Percentiles rank a stretch among this genome's conserved stretches.
Conservation (phyloP, 148 eudicot species). For the Nyssa sinensis region DNA sequence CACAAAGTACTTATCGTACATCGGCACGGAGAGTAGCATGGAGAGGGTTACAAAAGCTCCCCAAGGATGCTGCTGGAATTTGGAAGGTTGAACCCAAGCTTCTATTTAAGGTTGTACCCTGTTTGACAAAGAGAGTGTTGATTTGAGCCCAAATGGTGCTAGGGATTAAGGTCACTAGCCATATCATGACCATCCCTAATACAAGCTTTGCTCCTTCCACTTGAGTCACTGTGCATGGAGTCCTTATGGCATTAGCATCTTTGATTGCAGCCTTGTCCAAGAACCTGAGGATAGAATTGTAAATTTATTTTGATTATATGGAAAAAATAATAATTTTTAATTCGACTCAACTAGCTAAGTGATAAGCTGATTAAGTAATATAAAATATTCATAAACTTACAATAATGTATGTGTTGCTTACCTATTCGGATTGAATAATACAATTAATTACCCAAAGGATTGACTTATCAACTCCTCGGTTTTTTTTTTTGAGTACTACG, state of each 20-base stretch:
- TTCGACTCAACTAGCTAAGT: no score
- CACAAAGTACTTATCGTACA: constrained; percentile 76
- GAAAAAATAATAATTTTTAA: no score
- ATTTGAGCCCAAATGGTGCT: constrained; percentile 94
- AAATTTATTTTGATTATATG: constrained; percentile 1
- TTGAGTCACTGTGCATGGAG: constrained; percentile 73
- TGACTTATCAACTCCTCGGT: no score
- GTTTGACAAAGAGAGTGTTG: constrained; percentile 83
- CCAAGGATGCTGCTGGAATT: constrained; percentile 80
- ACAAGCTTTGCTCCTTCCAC: constrained; percentile 75
- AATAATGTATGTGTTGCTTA: no score
- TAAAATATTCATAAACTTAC: no score
- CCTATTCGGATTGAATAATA: no score
- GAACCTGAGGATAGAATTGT: constrained; percentile 43
- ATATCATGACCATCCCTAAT: constrained; percentile 72
- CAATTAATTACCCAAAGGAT: neutral
- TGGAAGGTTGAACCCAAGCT: constrained; percentile 45
- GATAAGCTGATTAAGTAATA: no score
- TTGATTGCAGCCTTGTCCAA: constrained; percentile 76
- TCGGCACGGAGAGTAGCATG: constrained; percentile 65
- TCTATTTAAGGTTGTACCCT: constrained; percentile 80
- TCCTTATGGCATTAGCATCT: constrained; percentile 24
- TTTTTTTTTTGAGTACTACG: no score
- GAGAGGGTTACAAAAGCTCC: constrained; percentile 77
- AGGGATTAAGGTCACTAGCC: constrained; percentile 71